A percentile compares a stretch with the other conserved stretches of the same genome.
These are phyloP conservation scores for Nitzschia palea DNA, from an alignment of 108 stramenopile species.

Conservation along the genomic window DNA sequence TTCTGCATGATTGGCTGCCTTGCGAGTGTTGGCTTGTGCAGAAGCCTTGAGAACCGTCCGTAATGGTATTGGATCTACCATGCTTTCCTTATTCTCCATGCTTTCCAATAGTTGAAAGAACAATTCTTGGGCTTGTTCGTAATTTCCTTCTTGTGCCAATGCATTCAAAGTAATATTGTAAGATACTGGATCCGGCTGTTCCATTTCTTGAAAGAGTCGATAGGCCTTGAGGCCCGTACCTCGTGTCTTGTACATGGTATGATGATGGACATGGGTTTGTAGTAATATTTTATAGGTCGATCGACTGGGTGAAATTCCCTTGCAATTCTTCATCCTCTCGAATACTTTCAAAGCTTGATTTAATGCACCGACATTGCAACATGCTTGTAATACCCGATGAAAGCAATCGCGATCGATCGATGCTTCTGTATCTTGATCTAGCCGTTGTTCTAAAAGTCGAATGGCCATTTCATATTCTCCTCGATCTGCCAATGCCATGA, in stretches of 20 bases:
- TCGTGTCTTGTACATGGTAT: not conserved
- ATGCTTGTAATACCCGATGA: slow-evolving; percentile 23
- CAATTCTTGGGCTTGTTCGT: slow-evolving; percentile 15
- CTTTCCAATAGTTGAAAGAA: not conserved
- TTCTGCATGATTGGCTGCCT: slow-evolving; percentile 13
- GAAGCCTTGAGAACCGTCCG: slow-evolving; percentile 29
- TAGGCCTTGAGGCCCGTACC: not conserved
- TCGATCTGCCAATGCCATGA: slow-evolving; percentile 16
- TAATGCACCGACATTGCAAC: not conserved
- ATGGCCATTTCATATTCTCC: slow-evolving; percentile 6
- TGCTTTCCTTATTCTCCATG: not conserved
- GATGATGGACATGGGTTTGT: not conserved
- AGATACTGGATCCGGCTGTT: slow-evolving; percentile 8
- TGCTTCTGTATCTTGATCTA: slow-evolving; percentile 2
- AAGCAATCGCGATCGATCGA: slow-evolving; percentile 36
- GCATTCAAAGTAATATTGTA: slow-evolving; percentile 30
- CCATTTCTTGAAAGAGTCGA: not conserved
- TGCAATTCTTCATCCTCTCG: slow-evolving; percentile 12
- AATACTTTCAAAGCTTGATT: slow-evolving; percentile 10
- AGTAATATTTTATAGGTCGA: slow-evolving; percentile 16
- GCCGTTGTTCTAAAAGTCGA: not conserved
- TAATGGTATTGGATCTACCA: slow-evolving; percentile 6
- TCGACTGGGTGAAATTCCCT: not conserved
- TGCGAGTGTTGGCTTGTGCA: slow-evolving; percentile 11
- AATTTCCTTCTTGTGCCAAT: slow-evolving; percentile 23